Evolutionary conservation across 805 yeast species (phyloP).

Genomic region (Zygotorulaspora danielsina): DNA sequence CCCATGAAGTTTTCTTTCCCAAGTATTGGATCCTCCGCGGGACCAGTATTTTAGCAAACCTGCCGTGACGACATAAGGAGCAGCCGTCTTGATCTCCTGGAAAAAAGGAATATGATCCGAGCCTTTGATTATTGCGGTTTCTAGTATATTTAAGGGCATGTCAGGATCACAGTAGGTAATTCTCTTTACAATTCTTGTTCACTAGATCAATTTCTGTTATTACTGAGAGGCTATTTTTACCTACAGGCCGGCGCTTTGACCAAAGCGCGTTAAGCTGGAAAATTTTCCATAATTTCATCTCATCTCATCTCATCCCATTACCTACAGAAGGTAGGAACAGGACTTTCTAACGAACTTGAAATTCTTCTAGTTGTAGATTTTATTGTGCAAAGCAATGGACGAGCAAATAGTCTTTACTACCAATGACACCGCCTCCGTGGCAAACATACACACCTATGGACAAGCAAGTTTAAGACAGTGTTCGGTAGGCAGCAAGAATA

Average conservation of each 20-base stretch:
- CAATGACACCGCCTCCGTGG: slow-evolving; percentile 27
- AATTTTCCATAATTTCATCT: slow-evolving; percentile 4
- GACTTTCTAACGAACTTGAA: no score
- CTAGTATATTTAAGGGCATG: slow-evolving; percentile 85
- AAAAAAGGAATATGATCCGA: slow-evolving; percentile 73
- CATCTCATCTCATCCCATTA: slow-evolving; percentile 23
- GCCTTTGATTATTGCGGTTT: slow-evolving; percentile 68
- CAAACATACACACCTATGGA: slow-evolving; percentile 29
- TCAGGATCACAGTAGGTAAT: background rate
- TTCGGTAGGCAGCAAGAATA: slow-evolving; percentile 46
- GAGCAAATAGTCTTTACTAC: slow-evolving; percentile 35
- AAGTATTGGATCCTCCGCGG: slow-evolving; percentile 75
- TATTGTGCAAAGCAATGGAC: slow-evolving; percentile 22
- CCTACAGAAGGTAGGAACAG: slow-evolving; percentile 4
- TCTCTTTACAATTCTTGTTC: no score
- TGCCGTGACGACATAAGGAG: slow-evolving; percentile 48
- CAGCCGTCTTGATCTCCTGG: slow-evolving; percentile 50
- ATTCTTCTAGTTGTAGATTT: no score
- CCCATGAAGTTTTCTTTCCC: slow-evolving; percentile 93
- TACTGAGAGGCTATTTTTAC: no score
- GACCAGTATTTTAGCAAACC: slow-evolving; percentile 64
- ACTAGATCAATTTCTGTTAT: no score
- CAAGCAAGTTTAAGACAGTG: slow-evolving; percentile 34
- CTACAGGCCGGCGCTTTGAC: no score
- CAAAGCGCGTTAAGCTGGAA: background rate